Evolutionary conservation across 345 rosid species (phyloP).

Genomic region (Crucihimalaya himalaica): DNA sequence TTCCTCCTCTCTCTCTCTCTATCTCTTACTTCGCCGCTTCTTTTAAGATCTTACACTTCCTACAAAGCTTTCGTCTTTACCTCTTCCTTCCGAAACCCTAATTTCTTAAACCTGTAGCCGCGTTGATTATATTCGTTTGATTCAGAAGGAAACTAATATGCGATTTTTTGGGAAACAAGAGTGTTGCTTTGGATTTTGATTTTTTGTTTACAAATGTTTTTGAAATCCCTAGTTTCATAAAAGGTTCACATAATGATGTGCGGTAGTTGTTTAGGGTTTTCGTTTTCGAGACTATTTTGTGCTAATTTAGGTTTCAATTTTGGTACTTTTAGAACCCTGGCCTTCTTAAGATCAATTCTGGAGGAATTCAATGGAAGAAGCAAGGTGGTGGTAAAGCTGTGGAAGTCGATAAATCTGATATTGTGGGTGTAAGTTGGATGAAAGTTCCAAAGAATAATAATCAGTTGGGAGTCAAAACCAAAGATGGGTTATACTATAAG

Average conservation of each 20-base stretch:
- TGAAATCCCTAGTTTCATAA: neutral
- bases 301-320: conserved; percentile 23
- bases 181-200: neutral
- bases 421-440: conserved; percentile 79
- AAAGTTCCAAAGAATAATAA: conserved; percentile 83
- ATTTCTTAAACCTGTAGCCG: neutral
- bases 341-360: conserved; percentile 66
- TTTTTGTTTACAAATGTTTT: neutral
- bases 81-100: conserved; percentile 26
- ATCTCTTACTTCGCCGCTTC: neutral
- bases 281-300: neutral
- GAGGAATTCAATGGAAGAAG: conserved; percentile 94
- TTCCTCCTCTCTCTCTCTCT: conserved; percentile 23
- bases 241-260: neutral
- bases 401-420: conserved; percentile 84
- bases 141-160: neutral
- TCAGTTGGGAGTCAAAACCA: conserved; percentile 74
- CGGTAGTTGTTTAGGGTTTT: neutral
- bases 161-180: neutral
- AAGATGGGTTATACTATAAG: conserved; percentile 85
- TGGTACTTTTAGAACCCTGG: conserved; percentile 70
- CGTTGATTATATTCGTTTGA: neutral
- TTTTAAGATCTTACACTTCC: neutral
- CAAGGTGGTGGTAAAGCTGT: conserved; percentile 97
- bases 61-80: neutral